Percentiles rank a stretch among this genome's conserved stretches.
These are phyloP conservation scores for Leptographium wingfieldii DNA, from an alignment of 2,329 filamentous ascomycete genomes.

Conservation along the genomic window DNA sequence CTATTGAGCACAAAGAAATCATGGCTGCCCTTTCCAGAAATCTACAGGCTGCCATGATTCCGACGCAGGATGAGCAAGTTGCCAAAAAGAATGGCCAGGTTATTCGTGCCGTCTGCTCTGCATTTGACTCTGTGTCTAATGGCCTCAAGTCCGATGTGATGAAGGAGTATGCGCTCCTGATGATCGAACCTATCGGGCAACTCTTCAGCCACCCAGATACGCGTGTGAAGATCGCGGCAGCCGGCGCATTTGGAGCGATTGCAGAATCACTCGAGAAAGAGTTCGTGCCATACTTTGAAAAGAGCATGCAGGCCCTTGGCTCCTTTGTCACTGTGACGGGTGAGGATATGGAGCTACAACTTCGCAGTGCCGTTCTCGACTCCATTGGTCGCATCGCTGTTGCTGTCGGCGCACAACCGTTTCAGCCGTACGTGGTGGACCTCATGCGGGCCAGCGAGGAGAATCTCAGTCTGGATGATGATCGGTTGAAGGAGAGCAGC, in stretches of 20 bases:
- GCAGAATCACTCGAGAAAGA: slow-evolving; percentile 70
- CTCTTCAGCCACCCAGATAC: slow-evolving; percentile 76
- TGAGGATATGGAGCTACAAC: slow-evolving; percentile 75
- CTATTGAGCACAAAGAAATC: slow-evolving; percentile 70
- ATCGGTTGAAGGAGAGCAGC: slow-evolving; percentile 84
- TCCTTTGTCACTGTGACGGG: slow-evolving; percentile 78
- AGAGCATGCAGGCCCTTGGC: slow-evolving; percentile 81
- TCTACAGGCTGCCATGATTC: slow-evolving; percentile 64
- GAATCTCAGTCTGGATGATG: slow-evolving; percentile 76
- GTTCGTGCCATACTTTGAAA: slow-evolving; percentile 85
- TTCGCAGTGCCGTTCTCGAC: slow-evolving; percentile 83
- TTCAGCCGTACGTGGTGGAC: slow-evolving; percentile 82
- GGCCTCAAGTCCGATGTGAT: slow-evolving; percentile 72
- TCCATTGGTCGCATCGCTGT: slow-evolving; percentile 85
- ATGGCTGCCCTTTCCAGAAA: slow-evolving; percentile 81
- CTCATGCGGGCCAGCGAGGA: slow-evolving; percentile 91
- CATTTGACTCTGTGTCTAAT: slow-evolving; percentile 82
- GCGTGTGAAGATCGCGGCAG: slow-evolving; percentile 80
- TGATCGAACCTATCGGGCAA: slow-evolving; percentile 73
- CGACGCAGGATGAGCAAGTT: slow-evolving; percentile 48
- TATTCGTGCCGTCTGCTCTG: slow-evolving; percentile 79
- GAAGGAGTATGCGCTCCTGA: slow-evolving; percentile 65
- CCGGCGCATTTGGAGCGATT: slow-evolving; percentile 81
- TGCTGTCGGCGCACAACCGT: slow-evolving; percentile 73
- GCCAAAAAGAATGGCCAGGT: slow-evolving; percentile 71